Base-by-base conservation (phyloP, 139 green algal genomes). In the Volvox reticuliferus region DNA sequence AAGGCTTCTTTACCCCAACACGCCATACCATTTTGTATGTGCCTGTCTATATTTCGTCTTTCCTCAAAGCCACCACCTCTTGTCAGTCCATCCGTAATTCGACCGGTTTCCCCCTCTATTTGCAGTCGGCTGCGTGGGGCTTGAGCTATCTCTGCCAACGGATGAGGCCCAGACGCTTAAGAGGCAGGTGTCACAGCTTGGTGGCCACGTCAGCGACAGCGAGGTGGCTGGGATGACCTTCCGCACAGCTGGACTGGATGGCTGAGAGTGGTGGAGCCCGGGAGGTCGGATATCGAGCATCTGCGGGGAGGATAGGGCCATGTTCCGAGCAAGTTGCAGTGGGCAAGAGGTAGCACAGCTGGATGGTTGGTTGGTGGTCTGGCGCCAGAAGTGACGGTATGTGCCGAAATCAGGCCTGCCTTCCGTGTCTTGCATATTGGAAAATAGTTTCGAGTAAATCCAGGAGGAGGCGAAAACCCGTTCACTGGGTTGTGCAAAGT, bases 211-310 rank as follows among this genome's bases (percentile, higher is more conserved):
- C 67, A 88, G 36, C 63, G 32, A 14, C 21, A 83, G 50, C 30
- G 69, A 76, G 80, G 88, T 67, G 16, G 26, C 88, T 12, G 88
- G 75, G 6, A 81, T 63, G 30, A 37, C 24, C 12, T 91, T 91
- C 88, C 79, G 88, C 6, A 55, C 26, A 21, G 30, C 79, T 67
- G 88, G 88, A 1, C 32, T 91, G 68, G 88, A 91, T 28, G 88
- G 88, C 16, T 87, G 79, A 86, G 3, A 62, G 21, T 16, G 65
- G 21, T 28, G 65, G 65, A 24, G 6, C 65, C 65, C 2, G 65
- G 6, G 65, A 55, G 44, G 44, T 55, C 44, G 44, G 44, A 9
- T 9, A 55, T 55, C 44, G 44, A 9, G 44, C 44, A 55, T 55
- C 44, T 55, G 44, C 5, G 44, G 44, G 44, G 44, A 9, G 9